phyloP scores from a whole-genome alignment of 768 basidiomycete genomes.

The Tylopilus rubrobrunneus region DNA sequence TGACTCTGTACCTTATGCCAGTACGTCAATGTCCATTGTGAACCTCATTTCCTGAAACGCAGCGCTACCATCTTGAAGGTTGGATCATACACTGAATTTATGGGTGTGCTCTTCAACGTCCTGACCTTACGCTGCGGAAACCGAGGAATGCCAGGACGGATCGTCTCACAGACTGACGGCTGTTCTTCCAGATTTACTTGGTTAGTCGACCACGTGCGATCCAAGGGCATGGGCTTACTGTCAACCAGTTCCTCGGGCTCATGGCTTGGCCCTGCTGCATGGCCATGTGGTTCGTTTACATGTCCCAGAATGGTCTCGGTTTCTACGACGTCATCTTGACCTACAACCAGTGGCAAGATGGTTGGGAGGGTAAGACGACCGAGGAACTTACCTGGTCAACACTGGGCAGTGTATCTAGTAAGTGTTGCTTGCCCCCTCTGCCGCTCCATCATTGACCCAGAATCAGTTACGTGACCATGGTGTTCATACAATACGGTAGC shows the following conservation, averaged over 20 bases:
- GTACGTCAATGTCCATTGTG: conserved; percentile 18
- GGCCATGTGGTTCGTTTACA: conserved; percentile 39
- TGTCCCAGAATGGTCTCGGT: conserved; percentile 35
- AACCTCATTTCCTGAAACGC: neutral
- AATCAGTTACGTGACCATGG: conserved; percentile 44
- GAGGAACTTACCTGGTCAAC: conserved; percentile 36
- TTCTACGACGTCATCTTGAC: conserved; percentile 38
- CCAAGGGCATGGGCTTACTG: neutral
- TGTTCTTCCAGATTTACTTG: conserved; percentile 46
- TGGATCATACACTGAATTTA: conserved; percentile 58
- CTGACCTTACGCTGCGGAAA: conserved; percentile 47
- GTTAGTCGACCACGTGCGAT: conserved; percentile 23
- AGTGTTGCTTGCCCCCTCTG: conserved; percentile 7
- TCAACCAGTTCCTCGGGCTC: conserved; percentile 37
- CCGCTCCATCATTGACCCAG: neutral
- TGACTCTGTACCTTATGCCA: conserved; percentile 44
- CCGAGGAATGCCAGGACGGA: conserved; percentile 49
- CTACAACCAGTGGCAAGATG: conserved; percentile 38
- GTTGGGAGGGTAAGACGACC: conserved; percentile 32
- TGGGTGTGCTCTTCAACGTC: conserved; percentile 53
- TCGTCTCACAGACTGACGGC: conserved; percentile 45
- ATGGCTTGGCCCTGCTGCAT: conserved; percentile 47
- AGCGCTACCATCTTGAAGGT: conserved; percentile 26
- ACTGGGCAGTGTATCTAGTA: conserved; percentile 47
- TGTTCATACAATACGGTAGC: conserved; percentile 42